Conservation (phyloP, 1,139 yeast genomes). For the Wickerhamiella pararugosa region DNA sequence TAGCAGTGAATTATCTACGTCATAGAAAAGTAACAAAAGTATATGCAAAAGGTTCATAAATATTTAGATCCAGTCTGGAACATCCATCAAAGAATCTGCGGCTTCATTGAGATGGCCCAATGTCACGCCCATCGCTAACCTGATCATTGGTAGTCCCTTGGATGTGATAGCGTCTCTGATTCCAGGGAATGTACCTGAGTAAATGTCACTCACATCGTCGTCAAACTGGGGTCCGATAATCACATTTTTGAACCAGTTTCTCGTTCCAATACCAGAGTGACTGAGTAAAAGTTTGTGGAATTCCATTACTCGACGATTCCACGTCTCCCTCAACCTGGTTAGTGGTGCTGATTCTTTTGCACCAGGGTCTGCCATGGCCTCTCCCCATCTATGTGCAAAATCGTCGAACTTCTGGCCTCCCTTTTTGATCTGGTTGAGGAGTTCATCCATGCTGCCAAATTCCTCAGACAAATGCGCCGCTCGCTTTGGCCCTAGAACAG, state of each 20-base stretch:
- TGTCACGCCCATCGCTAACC: slow-evolving; percentile 36
- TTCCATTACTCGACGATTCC: slow-evolving; percentile 53
- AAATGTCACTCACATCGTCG: slow-evolving; percentile 32
- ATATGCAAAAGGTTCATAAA: neutral
- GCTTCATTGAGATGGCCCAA: slow-evolving; percentile 21
- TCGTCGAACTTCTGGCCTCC: slow-evolving; percentile 21
- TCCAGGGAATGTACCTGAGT: slow-evolving; percentile 60
- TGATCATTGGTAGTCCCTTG: slow-evolving; percentile 41
- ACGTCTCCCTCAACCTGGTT: slow-evolving; percentile 51
- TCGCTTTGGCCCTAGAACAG: slow-evolving; percentile 12
- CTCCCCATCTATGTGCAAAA: slow-evolving; percentile 45
- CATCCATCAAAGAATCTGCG: slow-evolving; percentile 8
- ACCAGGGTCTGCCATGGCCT: slow-evolving; percentile 20
- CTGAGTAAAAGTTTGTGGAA: slow-evolving; percentile 42
- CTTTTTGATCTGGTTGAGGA: slow-evolving; percentile 17
- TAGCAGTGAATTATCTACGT: neutral
- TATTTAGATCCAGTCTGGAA: neutral
- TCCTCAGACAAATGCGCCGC: slow-evolving; percentile 12
- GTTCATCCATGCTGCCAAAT: slow-evolving; percentile 15
- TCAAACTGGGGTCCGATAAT: slow-evolving; percentile 56
- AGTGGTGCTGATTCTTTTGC: slow-evolving; percentile 6
- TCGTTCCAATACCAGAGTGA: slow-evolving; percentile 33
- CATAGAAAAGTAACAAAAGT: neutral
- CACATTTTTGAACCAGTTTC: slow-evolving; percentile 56
- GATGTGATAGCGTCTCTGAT: slow-evolving; percentile 47